Evolutionary conservation across 1,139 yeast genomes (phyloP), one percentile per base, ranked within the genome.

Genomic region (Pichia sp.): DNA sequence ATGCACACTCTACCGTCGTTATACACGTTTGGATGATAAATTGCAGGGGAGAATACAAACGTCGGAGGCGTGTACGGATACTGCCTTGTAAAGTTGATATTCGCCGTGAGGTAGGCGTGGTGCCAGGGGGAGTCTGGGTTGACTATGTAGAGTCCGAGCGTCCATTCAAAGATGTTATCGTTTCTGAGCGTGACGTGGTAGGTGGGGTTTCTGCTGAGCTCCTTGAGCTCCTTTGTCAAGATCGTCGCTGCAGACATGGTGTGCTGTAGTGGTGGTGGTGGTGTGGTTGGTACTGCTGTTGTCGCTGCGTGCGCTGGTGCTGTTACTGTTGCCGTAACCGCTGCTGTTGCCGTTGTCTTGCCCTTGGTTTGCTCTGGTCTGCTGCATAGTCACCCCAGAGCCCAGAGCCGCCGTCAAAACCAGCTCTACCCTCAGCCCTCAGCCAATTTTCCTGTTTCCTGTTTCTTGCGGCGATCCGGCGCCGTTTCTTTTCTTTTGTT

Each of bases 91-190:
- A 88, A 88, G 49, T 82, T 69, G 94, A 88, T 85, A 59, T 85
- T 94, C 19, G 95, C 96, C 58, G 79, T 84, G 63, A 88, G 83
- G 60, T 84, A 88, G n/a, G 96, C 97, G 32, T 96, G 96, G 54
- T 88, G 87, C 63, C 85, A 88, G 52, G 84, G 80, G 20, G 95
- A 84, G 47, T 86, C 96, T 51, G 82, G 80, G 59, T 84, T 83
- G 41, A 86, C 71, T 20, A 88, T 94, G 87, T 87, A 86, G 42
- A 88, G 85, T 17, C 96, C 96, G 42, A 88, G 73, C 58, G 84
- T 84, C 97, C 96, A 88, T 45, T 79, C 73, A 53, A 86, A 87
- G 50, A 88, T 85, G 64, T 87, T 88, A 54, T 85, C 94, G 51
- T 87, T 87, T 52, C 84, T 94, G 41, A 87, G 71, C 56, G 73